A percentile compares a stretch with the other conserved stretches of the same genome.
These are phyloP conservation scores for Myrica gale DNA, from an alignment of 306 rosid genomes.

Conservation along the genomic window DNA sequence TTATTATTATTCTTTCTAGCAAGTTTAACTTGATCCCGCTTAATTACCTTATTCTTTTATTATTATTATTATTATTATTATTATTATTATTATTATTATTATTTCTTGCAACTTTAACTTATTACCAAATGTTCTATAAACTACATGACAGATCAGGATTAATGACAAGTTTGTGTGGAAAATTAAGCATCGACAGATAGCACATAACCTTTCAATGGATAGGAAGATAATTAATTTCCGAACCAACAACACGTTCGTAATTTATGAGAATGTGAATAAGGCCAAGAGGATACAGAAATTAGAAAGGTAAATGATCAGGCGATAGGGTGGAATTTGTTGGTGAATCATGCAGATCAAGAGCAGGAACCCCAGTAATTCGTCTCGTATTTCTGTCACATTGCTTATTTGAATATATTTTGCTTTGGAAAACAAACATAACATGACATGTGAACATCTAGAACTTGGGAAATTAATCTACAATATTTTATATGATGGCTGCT, in stretches of 20 bases:
- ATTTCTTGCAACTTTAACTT: too few relatives aligned
- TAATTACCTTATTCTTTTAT: too few relatives aligned
- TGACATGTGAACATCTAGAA: too few relatives aligned
- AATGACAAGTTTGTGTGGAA: background rate
- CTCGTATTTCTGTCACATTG: background rate
- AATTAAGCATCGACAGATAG: background rate
- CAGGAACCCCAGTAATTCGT: background rate
- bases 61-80: too few relatives aligned
- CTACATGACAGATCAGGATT: background rate
- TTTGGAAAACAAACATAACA: too few relatives aligned
- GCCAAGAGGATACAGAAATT: background rate
- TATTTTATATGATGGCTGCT: too few relatives aligned
- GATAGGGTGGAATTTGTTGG: background rate
- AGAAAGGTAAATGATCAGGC: background rate
- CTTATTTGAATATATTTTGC: background rate
- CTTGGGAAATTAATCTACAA: too few relatives aligned
- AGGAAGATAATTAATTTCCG: background rate
- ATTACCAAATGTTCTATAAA: background rate
- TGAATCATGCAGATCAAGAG: background rate
- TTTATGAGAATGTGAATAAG: background rate
- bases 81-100: too few relatives aligned
- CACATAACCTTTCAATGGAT: background rate
- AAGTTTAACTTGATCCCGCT: too few relatives aligned
- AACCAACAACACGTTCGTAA: background rate
- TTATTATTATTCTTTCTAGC: too few relatives aligned